These are phyloP conservation scores for Phycomyces blakesleeanus DNA, from an alignment of 192 early-diverging fungal species.

Conservation along the genomic window DNA sequence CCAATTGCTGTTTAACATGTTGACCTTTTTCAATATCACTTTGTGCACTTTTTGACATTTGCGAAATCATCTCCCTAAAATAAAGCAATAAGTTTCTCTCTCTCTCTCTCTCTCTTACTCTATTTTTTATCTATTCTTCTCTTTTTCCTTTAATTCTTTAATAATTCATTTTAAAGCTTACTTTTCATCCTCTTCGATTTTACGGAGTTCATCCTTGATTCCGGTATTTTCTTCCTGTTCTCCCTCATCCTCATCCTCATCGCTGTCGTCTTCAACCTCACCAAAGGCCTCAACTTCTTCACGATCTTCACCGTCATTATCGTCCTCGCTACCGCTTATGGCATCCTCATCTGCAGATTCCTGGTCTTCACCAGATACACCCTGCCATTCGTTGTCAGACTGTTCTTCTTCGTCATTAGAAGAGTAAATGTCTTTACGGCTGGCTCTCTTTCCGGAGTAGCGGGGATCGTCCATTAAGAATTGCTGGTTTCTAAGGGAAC, in stretches of 20 bases:
- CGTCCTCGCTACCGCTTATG: no score
- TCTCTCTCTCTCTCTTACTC: no score
- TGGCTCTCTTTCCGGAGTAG: constrained; percentile 64
- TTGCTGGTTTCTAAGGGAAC: constrained; percentile 54
- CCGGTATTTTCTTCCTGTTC: constrained; percentile 38
- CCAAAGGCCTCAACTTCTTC: constrained; percentile 31
- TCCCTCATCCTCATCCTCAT: constrained; percentile 36
- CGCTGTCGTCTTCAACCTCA: constrained; percentile 38
- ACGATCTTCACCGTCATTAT: constrained; percentile 30
- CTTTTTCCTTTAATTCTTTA: no score
- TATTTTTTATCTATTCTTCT: no score
- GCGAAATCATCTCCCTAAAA: constrained; percentile 64
- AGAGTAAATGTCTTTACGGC: constrained; percentile 60
- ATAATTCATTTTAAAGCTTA: constrained; percentile 6
- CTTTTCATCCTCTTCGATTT: constrained; percentile 81
- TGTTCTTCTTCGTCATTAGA: constrained; percentile 40
- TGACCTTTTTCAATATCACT: constrained; percentile 87
- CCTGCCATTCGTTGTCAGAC: constrained; percentile 4
- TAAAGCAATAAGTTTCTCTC: neutral
- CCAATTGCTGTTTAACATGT: constrained; percentile 88
- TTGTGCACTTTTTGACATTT: constrained; percentile 67
- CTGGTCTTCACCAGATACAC: constrained; percentile 37
- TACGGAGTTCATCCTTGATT: constrained; percentile 59
- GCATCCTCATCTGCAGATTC: constrained; percentile 34
- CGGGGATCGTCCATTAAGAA: constrained; percentile 68